A percentile compares a stretch with the other conserved stretches of the same genome.
These are phyloP conservation scores for Veloboletus limbatus DNA, from an alignment of 1,284 basidiomycete species.

Conservation along the genomic window DNA sequence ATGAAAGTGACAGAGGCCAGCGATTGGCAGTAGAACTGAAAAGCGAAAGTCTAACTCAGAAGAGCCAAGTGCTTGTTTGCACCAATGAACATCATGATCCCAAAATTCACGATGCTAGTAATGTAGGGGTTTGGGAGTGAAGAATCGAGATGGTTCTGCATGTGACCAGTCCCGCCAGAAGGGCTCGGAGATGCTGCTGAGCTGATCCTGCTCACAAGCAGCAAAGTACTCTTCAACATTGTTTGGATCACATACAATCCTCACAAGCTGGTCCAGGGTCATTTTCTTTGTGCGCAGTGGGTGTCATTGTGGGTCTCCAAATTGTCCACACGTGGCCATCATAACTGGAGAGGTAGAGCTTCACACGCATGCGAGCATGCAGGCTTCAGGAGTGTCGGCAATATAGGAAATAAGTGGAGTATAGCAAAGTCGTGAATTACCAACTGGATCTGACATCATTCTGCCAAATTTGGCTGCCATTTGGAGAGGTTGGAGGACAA, in stretches of 20 bases:
- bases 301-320: constrained; percentile 5
- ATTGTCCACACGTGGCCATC: not conserved
- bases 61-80: not conserved
- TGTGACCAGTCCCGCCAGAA: constrained; percentile 1
- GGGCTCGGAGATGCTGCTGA: constrained; percentile 1
- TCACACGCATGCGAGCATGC: not conserved
- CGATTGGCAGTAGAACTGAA: not conserved
- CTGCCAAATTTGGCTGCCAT: constrained; percentile 25
- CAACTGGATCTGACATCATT: constrained; percentile 30
- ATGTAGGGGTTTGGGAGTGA: not conserved
- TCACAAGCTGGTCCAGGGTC: too few species aligned
- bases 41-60: constrained; percentile 2
- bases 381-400: constrained; percentile 1
- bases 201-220: not conserved
- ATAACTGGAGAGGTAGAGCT: constrained; percentile 4
- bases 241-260: too few species aligned
- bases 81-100: not conserved
- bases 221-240: constrained; percentile 2
- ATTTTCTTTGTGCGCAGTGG: constrained; percentile 15
- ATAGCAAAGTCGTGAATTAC: constrained; percentile 7
- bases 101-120: not conserved
- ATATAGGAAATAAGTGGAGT: constrained; percentile 4
- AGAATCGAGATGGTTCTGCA: not conserved
- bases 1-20: not conserved
- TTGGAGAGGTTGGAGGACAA: constrained; percentile 32